phyloP scores from a whole-genome alignment of 2,329 filamentous ascomycete genomes.

The Sporothrix schenckii region DNA sequence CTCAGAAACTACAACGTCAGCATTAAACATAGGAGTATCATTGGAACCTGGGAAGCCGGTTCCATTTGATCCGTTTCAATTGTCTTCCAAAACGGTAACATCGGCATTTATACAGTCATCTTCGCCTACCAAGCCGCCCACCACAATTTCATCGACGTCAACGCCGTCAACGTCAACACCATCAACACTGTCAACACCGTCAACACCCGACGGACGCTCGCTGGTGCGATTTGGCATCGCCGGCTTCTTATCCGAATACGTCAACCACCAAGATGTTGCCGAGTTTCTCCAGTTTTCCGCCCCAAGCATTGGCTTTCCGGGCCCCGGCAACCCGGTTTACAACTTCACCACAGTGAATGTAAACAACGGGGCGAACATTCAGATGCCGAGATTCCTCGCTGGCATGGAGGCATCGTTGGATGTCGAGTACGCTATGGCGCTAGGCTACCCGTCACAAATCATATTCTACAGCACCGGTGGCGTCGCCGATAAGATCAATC shows the following conservation, averaged over 20 bases:
- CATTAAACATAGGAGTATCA: not conserved
- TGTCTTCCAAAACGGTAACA: not conserved
- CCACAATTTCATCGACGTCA: not conserved
- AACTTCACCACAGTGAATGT: slow-evolving; percentile 47
- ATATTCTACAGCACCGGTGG: slow-evolving; percentile 53
- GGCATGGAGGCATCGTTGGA: slow-evolving; percentile 55
- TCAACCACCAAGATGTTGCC: slow-evolving; percentile 49
- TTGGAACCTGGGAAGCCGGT: not conserved
- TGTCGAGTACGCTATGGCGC: slow-evolving; percentile 52
- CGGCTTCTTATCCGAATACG: slow-evolving; percentile 55
- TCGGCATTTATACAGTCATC: not conserved
- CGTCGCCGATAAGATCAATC: slow-evolving; percentile 48
- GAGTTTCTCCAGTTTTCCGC: slow-evolving; percentile 41
- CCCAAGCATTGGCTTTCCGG: slow-evolving; percentile 24
- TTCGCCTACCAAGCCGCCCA: not conserved
- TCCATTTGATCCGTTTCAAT: not conserved
- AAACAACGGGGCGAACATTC: slow-evolving; percentile 51
- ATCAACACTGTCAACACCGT: not conserved
- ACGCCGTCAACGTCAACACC: too few relatives aligned
- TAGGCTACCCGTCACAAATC: slow-evolving; percentile 51
- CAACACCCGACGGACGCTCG: slow-evolving; percentile 37
- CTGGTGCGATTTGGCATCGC: slow-evolving; percentile 51
- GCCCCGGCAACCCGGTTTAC: slow-evolving; percentile 14
- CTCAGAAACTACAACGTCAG: not conserved
- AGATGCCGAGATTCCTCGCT: slow-evolving; percentile 41